Evolutionary conservation across 2,329 filamentous ascomycete genomes (phyloP), one percentile per base, ranked within the genome.

Genomic region (Cordyceps fumosorosea): DNA sequence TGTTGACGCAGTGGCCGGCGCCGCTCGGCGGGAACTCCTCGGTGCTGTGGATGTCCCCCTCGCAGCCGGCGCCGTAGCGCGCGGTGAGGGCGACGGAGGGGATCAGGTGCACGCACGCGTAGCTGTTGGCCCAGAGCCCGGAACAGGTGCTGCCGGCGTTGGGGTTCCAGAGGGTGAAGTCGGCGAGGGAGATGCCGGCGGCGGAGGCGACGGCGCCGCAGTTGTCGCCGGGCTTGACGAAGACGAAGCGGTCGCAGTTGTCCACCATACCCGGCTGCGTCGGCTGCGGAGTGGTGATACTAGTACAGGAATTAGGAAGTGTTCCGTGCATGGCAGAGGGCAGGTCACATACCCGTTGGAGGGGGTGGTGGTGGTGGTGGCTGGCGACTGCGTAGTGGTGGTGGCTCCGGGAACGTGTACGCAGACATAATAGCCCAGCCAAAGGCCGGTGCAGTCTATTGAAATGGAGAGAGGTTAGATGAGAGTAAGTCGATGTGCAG

Each of bases 171-270:
- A 60, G 55, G 32, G 44, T 20, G 32, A 63, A 63, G 29, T 60
- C 51, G 12, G 20, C 42, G 20, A 47, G 32, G 6, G 48, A 32
- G 18, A 61, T 45, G n/a, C 50, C 50, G 24, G 34, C 40, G n/a
- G 37, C 22, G 20, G 20, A 44, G 24, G 53, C 53, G 20, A 45
- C 34, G 24, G 37, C 40, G 40, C 34, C 37, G 40, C 53, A 56
- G 22, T 29, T 24, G 10, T 56, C 53, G 26, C 53, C 53, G 6
- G 34, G 22, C 24, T 44, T 45, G 40, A 56, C 16, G n/a, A 20
- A 44, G 22, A 40, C 37, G 26, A 44, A 45, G 77, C 89, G 87
- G 81, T 91, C 89, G 83, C 90, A 93, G 64, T 74, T 76, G 10
- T 66, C 66, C 0, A 73, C 71, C 20, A 72, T 69, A 2, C 72